Percentiles rank a stretch among this genome's conserved stretches.
Evolutionary conservation across 1,139 yeast species (phyloP).

Genomic region (Yueomyces sp.): DNA sequence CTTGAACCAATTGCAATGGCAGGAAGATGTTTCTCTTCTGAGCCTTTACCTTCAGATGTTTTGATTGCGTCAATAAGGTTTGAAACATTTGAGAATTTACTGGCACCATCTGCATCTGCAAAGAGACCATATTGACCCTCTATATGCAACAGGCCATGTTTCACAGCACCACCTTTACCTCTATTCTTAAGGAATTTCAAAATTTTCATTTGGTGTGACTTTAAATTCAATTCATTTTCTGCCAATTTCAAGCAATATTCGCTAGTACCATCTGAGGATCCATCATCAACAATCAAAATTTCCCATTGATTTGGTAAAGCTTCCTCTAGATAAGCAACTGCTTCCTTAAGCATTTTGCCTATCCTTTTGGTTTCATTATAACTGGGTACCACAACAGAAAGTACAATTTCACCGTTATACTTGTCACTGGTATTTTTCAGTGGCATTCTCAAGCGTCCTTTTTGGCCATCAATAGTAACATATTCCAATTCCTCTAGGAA

Average conservation of each 20-base stretch:
- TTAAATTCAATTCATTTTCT: constrained; percentile 30
- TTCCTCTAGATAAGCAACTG: constrained; percentile 42
- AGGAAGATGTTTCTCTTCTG: constrained; percentile 19
- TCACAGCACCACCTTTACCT: constrained; percentile 97
- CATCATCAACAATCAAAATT: constrained; percentile 81
- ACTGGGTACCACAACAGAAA: constrained; percentile 79
- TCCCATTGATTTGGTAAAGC: constrained; percentile 39
- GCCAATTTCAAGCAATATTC: constrained; percentile 63
- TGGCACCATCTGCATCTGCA: constrained; percentile 98
- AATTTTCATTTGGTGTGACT: constrained; percentile 56
- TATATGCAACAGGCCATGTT: constrained; percentile 75
- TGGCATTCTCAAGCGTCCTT: constrained; percentile 7
- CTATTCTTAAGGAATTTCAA: constrained; percentile 59
- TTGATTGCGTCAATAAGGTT: constrained; percentile 38
- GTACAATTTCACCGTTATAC: constrained; percentile 23
- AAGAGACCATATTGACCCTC: constrained; percentile 68
- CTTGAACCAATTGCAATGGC: constrained; percentile 83
- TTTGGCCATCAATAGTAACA: constrained; percentile 26
- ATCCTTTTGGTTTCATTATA: constrained; percentile 74
- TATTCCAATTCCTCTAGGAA: constrained; percentile 38
- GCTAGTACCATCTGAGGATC: constrained; percentile 72
- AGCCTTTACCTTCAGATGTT: constrained; percentile 12
- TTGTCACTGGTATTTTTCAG: constrained; percentile 15
- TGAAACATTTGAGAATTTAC: constrained; percentile 58
- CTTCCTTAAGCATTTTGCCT: constrained; percentile 64